Evolutionary conservation across 2,329 filamentous ascomycete species (phyloP).

Genomic region (Diaporthe vexans): DNA sequence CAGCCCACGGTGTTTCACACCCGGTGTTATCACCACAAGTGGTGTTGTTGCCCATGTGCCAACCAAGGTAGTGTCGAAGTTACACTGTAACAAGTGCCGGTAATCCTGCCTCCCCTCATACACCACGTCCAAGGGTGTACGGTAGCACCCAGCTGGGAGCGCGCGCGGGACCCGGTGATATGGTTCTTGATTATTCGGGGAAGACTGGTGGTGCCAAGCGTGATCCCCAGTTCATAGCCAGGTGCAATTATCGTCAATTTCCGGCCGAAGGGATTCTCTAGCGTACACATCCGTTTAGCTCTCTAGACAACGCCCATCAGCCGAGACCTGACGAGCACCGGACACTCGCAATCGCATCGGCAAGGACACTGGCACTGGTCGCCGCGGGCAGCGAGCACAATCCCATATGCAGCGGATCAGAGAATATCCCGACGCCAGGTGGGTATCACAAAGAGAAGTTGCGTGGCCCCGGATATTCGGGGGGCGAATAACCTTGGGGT

Average conservation of each 20-base stretch:
- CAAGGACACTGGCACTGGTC: neutral
- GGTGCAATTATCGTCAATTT: neutral
- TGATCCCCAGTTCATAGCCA: neutral
- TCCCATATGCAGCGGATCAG: neutral
- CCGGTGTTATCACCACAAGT: no score
- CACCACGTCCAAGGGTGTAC: neutral
- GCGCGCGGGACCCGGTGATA: neutral
- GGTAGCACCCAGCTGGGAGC: neutral
- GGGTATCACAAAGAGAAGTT: neutral
- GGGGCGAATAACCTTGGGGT: neutral
- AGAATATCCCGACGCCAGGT: neutral
- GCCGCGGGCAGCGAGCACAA: neutral
- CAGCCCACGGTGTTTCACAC: neutral
- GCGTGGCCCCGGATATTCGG: no score
- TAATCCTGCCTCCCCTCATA: neutral
- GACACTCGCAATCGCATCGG: neutral
- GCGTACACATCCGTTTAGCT: no score
- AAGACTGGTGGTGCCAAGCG: neutral
- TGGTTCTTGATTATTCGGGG: neutral
- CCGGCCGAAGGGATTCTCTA: neutral
- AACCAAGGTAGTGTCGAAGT: constrained; percentile 15
- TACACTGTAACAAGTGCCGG: neutral
- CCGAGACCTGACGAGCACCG: neutral
- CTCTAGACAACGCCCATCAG: neutral
- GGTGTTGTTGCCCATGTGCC: neutral